phyloP scores from a whole-genome alignment of 306 rosid genomes.

The Pterocarpus macrocarpus region DNA sequence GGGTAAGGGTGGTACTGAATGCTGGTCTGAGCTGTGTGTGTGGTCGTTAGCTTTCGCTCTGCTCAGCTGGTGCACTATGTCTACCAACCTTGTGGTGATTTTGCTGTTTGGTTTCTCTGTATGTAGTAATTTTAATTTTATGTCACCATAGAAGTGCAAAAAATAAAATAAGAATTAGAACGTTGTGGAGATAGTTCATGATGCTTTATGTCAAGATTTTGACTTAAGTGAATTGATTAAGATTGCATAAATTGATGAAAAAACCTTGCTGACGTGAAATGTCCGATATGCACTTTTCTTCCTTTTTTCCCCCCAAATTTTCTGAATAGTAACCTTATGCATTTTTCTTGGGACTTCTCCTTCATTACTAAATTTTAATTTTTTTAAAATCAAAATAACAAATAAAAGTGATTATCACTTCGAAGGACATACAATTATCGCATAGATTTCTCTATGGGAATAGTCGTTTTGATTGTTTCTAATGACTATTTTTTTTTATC shows the following conservation, averaged over 20 bases:
- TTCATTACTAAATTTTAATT: too few species aligned
- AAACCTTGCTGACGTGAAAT: background rate
- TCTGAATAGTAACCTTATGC: too few species aligned
- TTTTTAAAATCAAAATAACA: too few species aligned
- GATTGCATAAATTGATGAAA: background rate
- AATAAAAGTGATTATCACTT: background rate
- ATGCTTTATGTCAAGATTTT: background rate
- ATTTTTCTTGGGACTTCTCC: too few species aligned
- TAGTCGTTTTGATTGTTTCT: too few species aligned
- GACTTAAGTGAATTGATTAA: background rate
- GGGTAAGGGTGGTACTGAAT: slow-evolving; percentile 14
- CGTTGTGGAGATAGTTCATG: slow-evolving; percentile 3
- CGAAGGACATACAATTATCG: background rate
- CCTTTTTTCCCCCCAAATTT: too few species aligned
- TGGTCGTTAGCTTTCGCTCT: slow-evolving; percentile 24
- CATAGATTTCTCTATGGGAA: background rate
- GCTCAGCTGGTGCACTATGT: background rate
- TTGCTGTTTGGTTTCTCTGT: too few species aligned
- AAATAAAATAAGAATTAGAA: background rate
- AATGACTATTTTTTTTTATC: too few species aligned
- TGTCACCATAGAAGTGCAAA: background rate
- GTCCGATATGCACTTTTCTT: background rate
- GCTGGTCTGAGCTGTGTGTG: background rate
- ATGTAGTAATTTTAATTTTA: background rate
- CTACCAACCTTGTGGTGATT: too few species aligned